phyloP scores from a whole-genome alignment of 805 yeast genomes.

The Nakazawaea ernobii region DNA sequence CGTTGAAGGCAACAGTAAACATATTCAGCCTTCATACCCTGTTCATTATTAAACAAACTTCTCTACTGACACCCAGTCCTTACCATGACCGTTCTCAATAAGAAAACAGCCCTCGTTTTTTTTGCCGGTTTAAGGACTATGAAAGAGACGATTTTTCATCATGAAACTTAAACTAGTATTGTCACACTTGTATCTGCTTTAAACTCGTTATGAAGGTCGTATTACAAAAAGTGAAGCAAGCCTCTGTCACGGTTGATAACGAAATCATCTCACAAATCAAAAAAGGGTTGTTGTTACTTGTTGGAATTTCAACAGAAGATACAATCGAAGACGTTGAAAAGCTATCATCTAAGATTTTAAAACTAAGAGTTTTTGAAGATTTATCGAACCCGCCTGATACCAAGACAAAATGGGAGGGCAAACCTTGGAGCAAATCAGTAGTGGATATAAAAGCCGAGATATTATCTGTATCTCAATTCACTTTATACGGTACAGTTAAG shows the following conservation, averaged over 20 bases:
- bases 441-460: slow-evolving; percentile 67
- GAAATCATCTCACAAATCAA: slow-evolving; percentile 67
- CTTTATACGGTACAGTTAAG: slow-evolving; percentile 75
- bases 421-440: slow-evolving; percentile 72
- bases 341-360: slow-evolving; percentile 60
- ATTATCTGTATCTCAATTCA: slow-evolving; percentile 87
- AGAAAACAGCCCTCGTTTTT: no score
- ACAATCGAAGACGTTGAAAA: slow-evolving; percentile 67
- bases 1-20: no score
- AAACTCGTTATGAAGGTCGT: slow-evolving; percentile 70
- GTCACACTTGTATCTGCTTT: not conserved
- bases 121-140: no score
- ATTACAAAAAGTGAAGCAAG: slow-evolving; percentile 81
- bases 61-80: no score
- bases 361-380: slow-evolving; percentile 71
- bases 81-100: no score
- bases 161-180: no score
- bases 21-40: no score
- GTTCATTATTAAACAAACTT: no score
- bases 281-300: slow-evolving; percentile 72
- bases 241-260: slow-evolving; percentile 81
- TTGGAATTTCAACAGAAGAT: slow-evolving; percentile 80
- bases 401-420: slow-evolving; percentile 49
- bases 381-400: slow-evolving; percentile 25
- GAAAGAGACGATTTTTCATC: no score